A percentile compares a stretch with the other conserved stretches of the same genome.
Conservation (phyloP, 805 yeast genomes). For the Jamesozyma piceae region DNA sequence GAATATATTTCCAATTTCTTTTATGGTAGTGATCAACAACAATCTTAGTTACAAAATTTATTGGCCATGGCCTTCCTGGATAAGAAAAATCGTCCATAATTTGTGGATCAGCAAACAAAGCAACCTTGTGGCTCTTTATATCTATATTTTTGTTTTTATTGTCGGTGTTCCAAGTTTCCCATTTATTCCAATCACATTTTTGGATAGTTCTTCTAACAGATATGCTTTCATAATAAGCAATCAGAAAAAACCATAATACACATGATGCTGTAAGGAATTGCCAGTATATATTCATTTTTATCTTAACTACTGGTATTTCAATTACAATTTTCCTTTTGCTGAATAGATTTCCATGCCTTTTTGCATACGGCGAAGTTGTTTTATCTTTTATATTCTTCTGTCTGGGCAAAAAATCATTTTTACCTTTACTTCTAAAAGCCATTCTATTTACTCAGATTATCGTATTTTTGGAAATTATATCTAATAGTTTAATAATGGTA, state of each 20-base stretch:
- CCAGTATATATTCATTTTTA: constrained; percentile 15
- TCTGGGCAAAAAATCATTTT: neutral
- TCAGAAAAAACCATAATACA: constrained; percentile 35
- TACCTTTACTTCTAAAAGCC: neutral
- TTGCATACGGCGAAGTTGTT: neutral
- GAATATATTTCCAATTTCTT: constrained; percentile 58
- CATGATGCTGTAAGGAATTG: constrained; percentile 20
- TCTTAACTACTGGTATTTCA: constrained; percentile 1
- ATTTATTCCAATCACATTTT: constrained; percentile 51
- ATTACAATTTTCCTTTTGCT: constrained; percentile 1
- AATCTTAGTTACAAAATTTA: constrained; percentile 47
- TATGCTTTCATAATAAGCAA: constrained; percentile 47
- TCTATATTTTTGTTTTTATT: neutral
- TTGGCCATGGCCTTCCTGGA: constrained; percentile 50
- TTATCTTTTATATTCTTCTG: neutral
- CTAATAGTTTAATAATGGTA: too few relatives aligned
- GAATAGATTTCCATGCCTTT: neutral
- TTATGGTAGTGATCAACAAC: constrained; percentile 72
- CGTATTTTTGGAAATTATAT: too few relatives aligned
- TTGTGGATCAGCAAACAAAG: constrained; percentile 87
- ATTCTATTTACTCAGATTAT: neutral
- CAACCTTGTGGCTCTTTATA: constrained; percentile 40
- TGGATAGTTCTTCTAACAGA: constrained; percentile 38
- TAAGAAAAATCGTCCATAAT: constrained; percentile 82
- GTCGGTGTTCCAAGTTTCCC: constrained; percentile 50